These are phyloP conservation scores for Boechera stricta DNA, from an alignment of 345 rosid genomes.

Conservation along the genomic window DNA sequence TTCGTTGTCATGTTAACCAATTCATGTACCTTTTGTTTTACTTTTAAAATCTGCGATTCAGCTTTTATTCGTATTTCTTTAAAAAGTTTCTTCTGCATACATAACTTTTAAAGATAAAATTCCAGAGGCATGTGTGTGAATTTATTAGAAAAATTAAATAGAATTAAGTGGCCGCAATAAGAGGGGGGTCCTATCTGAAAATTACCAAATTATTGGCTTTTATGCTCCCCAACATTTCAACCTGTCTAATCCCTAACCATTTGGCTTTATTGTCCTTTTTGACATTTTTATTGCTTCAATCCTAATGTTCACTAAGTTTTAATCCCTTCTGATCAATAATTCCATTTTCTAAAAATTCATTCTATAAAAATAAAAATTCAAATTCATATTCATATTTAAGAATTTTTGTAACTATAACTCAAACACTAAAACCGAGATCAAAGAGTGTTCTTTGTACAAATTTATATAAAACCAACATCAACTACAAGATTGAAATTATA, in stretches of 20 bases:
- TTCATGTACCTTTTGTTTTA: constrained; percentile 1
- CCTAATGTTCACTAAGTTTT: constrained; percentile 45
- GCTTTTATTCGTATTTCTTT: constrained; percentile 32
- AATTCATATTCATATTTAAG: background rate
- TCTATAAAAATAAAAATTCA: background rate
- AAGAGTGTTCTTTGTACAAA: background rate
- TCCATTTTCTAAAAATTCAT: constrained; percentile 11
- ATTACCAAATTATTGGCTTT: constrained; percentile 53
- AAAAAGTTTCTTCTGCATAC: constrained; percentile 10
- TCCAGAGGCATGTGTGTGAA: constrained; percentile 34
- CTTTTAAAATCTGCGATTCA: constrained; percentile 21
- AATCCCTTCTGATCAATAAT: constrained; percentile 13
- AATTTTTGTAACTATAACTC: background rate
- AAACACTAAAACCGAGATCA: background rate
- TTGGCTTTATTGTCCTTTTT: constrained; percentile 47
- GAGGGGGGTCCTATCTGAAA: constrained; percentile 47
- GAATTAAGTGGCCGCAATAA: constrained; percentile 44
- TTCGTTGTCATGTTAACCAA: constrained; percentile 13
- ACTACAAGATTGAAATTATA: background rate
- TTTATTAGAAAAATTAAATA: constrained; percentile 17
- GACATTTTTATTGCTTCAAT: constrained; percentile 47
- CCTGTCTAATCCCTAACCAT: constrained; percentile 53
- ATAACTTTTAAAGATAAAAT: constrained; percentile 11
- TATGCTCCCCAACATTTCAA: constrained; percentile 50
- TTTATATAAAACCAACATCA: background rate